Percentiles rank a stretch among this genome's conserved stretches.
phyloP scores from a whole-genome alignment of 192 early-diverging fungal genomes.

The Funneliformis mosseae region DNA sequence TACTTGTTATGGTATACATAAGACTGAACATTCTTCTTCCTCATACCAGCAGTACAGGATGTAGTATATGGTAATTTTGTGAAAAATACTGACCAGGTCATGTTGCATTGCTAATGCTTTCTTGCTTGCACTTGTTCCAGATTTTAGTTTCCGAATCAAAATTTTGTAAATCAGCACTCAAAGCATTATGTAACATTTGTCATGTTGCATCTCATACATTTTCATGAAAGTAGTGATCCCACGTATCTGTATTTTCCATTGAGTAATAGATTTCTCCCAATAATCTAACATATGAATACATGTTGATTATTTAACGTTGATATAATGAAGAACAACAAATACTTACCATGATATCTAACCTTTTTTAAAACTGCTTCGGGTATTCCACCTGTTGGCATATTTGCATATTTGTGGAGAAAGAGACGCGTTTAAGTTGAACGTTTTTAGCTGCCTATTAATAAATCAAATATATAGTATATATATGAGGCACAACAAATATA shows the following conservation, averaged over 20 bases:
- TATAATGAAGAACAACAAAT: not conserved
- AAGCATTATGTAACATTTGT: not conserved
- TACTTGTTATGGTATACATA: too few species aligned
- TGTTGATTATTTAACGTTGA: constrained; percentile 1
- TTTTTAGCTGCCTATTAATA: too few species aligned
- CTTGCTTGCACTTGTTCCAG: not conserved
- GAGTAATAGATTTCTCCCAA: not conserved
- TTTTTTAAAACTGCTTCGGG: not conserved
- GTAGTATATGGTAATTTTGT: too few species aligned
- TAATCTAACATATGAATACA: not conserved
- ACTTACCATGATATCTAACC: not conserved
- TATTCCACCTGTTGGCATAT: constrained; percentile 21
- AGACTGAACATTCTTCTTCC: too few species aligned
- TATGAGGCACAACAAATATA: too few species aligned
- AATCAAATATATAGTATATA: too few species aligned
- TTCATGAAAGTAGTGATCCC: not conserved
- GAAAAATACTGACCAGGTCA: too few species aligned
- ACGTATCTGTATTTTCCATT: not conserved
- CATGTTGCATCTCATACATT: not conserved
- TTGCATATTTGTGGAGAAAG: too few species aligned
- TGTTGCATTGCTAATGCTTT: too few species aligned
- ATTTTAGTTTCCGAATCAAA: constrained; percentile 21
- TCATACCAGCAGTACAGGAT: too few species aligned
- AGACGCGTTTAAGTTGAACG: too few species aligned
- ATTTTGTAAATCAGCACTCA: not conserved